A percentile compares a stretch with the other conserved stretches of the same genome.
Conservation (phyloP, 2,329 filamentous ascomycete genomes). For the Microdochium paspali region DNA sequence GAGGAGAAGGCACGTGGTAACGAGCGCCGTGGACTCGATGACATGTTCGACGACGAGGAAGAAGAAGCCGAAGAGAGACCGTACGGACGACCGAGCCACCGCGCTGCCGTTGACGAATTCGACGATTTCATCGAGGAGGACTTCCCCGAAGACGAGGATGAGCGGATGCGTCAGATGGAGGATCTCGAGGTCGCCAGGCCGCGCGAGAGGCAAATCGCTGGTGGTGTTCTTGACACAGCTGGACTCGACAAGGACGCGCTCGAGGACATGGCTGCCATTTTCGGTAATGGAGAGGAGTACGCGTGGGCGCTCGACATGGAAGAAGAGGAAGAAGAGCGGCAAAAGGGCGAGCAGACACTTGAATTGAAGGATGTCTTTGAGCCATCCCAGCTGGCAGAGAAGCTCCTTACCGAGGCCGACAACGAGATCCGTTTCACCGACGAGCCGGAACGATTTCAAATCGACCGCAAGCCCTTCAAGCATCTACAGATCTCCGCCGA, state of each 20-base stretch:
- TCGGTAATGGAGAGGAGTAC: slow-evolving; percentile 92
- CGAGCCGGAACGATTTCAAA: slow-evolving; percentile 87
- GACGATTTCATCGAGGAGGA: slow-evolving; percentile 97
- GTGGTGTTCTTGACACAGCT: slow-evolving; percentile 65
- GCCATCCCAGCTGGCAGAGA: slow-evolving; percentile 87
- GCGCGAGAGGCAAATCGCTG: slow-evolving; percentile 57
- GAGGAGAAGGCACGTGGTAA: slow-evolving; percentile 58
- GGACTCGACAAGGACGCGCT: slow-evolving; percentile 87
- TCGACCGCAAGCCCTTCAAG: slow-evolving; percentile 83
- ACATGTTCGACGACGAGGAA: slow-evolving; percentile 95
- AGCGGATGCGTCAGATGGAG: slow-evolving; percentile 65
- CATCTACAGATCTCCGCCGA: slow-evolving; percentile 72
- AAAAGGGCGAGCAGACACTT: slow-evolving; percentile 71
- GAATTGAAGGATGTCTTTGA: slow-evolving; percentile 98
- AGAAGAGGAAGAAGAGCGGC: slow-evolving; percentile 71
- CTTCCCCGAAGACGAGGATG: slow-evolving; percentile 78
- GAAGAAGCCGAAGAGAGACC: slow-evolving; percentile 54
- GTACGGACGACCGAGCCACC: slow-evolving; percentile 42
- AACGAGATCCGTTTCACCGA: slow-evolving; percentile 83
- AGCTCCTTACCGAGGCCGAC: slow-evolving; percentile 90
- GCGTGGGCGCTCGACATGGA: slow-evolving; percentile 88
- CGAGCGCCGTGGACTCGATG: slow-evolving; percentile 66
- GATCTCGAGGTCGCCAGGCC: slow-evolving; percentile 84
- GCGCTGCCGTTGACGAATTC: slow-evolving; percentile 67
- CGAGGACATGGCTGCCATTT: slow-evolving; percentile 93